Conservation (phyloP, 768 basidiomycete genomes). For the Fomitopsis pulvina region DNA sequence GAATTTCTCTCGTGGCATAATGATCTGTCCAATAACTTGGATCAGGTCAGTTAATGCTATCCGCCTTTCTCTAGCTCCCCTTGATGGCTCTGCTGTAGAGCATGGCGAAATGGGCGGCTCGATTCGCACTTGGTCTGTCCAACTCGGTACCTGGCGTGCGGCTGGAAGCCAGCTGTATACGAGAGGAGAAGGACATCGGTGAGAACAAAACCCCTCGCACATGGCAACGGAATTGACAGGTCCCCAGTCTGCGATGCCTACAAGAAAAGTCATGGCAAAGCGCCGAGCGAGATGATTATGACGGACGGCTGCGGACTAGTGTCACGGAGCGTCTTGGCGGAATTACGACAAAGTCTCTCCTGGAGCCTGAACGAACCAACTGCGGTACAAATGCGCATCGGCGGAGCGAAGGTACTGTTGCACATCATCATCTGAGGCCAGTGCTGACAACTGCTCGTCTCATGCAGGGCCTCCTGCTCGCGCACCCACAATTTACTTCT, state of each 20-base stretch:
- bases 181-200: constrained; percentile 43
- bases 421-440: no score
- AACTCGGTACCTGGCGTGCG: constrained; percentile 53
- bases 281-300: constrained; percentile 30
- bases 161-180: constrained; percentile 32
- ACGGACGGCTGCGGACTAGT: constrained; percentile 71
- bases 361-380: not conserved
- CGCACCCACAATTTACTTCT: constrained; percentile 13
- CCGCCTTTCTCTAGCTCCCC: not conserved
- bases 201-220: constrained; percentile 11
- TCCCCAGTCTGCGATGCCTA: constrained; percentile 20
- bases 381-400: not conserved
- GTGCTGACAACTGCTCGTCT: not conserved
- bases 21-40: constrained; percentile 34
- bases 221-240: no score
- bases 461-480: constrained; percentile 23
- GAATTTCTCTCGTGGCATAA: constrained; percentile 26
- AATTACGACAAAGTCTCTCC: not conserved
- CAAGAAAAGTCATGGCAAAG: constrained; percentile 15
- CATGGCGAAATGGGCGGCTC: constrained; percentile 60
- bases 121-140: constrained; percentile 55
- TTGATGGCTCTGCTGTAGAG: constrained; percentile 28
- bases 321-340: not conserved
- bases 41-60: constrained; percentile 28
- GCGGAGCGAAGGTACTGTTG: not conserved